Conservation (phyloP, 192 early-diverging fungal genomes). For the Oehlia diaphana region DNA sequence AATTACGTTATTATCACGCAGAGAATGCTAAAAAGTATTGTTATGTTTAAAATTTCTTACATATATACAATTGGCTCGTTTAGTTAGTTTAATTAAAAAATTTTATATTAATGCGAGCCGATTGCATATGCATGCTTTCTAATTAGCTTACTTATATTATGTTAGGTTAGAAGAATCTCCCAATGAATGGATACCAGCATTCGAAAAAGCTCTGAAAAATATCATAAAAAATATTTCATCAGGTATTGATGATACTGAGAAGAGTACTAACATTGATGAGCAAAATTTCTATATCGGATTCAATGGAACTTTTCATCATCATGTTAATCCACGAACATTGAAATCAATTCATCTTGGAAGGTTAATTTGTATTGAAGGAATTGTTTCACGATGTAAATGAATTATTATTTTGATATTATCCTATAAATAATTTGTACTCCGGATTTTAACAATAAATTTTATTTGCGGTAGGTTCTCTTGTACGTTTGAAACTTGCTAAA, state of each 20-base stretch:
- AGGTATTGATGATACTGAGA: constrained; percentile 1
- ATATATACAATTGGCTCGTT: too few species aligned
- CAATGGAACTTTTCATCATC: constrained; percentile 88
- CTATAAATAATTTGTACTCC: not conserved
- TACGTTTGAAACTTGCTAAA: constrained; percentile 89
- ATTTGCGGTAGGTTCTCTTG: constrained; percentile 73
- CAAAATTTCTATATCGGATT: constrained; percentile 76
- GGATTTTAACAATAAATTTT: not conserved
- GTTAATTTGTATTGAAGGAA: constrained; percentile 93
- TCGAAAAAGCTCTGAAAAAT: constrained; percentile 76
- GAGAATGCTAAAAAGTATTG: constrained; percentile 74
- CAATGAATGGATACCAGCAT: constrained; percentile 81
- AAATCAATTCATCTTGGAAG: constrained; percentile 78
- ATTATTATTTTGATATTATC: not conserved
- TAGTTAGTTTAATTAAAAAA: too few species aligned
- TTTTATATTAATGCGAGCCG: too few species aligned
- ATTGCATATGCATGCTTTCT: not conserved
- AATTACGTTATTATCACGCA: constrained; percentile 74
- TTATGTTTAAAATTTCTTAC: not conserved
- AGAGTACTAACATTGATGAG: constrained; percentile 32
- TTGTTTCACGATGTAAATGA: constrained; percentile 89
- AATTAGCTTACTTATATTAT: not conserved
- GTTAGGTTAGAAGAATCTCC: constrained; percentile 68
- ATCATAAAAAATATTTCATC: constrained; percentile 39
- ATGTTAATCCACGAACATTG: constrained; percentile 85